Evolutionary conservation across 768 basidiomycete species (phyloP).

Genomic region (Boletales sp.): DNA sequence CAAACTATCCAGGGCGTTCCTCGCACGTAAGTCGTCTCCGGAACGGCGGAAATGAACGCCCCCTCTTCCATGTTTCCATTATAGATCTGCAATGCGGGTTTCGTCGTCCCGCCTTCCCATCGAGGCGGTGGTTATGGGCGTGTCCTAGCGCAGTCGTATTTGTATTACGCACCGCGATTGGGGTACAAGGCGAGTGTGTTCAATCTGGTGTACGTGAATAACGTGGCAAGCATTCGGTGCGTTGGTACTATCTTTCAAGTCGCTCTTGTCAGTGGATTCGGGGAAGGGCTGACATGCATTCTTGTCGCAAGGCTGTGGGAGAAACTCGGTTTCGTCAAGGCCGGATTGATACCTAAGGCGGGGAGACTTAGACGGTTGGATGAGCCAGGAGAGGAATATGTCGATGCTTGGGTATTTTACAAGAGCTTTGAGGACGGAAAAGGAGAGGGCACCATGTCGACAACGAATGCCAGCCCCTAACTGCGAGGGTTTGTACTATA

Average conservation of each 20-base stretch:
- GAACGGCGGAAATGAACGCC: conserved; percentile 5
- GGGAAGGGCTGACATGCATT: background rate
- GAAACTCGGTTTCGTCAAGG: conserved; percentile 70
- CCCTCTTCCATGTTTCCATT: background rate
- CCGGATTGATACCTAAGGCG: conserved; percentile 71
- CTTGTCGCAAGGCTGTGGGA: conserved; percentile 69
- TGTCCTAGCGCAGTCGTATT: conserved; percentile 70
- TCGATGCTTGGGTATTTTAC: conserved; percentile 85
- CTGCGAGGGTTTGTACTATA: too few relatives aligned
- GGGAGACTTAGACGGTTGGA: conserved; percentile 67
- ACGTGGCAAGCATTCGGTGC: conserved; percentile 67
- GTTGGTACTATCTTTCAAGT: conserved; percentile 9
- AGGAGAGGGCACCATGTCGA: background rate
- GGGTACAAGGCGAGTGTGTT: conserved; percentile 82
- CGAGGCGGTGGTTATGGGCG: conserved; percentile 67
- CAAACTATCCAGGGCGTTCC: conserved; percentile 87
- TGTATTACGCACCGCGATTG: conserved; percentile 75
- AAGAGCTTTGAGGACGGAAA: conserved; percentile 58
- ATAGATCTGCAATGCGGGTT: conserved; percentile 88
- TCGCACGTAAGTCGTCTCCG: conserved; percentile 65
- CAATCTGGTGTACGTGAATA: conserved; percentile 88
- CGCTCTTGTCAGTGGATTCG: background rate
- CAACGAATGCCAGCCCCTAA: too few relatives aligned
- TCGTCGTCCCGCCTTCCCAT: conserved; percentile 65
- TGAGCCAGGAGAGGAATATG: conserved; percentile 78